Evolutionary conservation across 2,329 filamentous ascomycete species (phyloP).

Genomic region (Diaporthe helianthi): DNA sequence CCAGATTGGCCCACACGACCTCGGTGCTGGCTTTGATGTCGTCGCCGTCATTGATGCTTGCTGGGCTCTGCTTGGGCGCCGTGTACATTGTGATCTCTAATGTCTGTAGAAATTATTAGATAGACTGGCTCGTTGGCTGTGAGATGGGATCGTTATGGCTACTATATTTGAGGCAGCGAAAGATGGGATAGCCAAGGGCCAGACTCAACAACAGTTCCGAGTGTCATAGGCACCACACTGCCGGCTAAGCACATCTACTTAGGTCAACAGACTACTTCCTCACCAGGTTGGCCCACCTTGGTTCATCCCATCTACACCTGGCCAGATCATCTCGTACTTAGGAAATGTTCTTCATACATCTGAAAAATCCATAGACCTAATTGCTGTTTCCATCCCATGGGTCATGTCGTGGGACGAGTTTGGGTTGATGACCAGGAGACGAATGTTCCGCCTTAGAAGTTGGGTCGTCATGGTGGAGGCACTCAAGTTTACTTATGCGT

Average conservation of each 20-base stretch:
- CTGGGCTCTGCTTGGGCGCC: constrained; percentile 65
- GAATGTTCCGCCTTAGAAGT: constrained; percentile 45
- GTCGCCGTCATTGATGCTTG: constrained; percentile 78
- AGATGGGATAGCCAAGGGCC: not conserved
- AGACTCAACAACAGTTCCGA: not conserved
- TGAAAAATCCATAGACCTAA: constrained; percentile 51
- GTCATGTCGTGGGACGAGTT: constrained; percentile 81
- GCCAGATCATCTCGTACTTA: not conserved
- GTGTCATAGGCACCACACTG: not conserved
- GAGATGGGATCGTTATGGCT: not conserved
- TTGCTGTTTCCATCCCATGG: constrained; percentile 61
- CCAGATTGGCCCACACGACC: constrained; percentile 65
- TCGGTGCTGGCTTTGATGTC: constrained; percentile 71
- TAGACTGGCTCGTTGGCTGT: not conserved
- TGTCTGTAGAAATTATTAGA: constrained; percentile 44
- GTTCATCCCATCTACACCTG: not conserved
- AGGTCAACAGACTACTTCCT: not conserved
- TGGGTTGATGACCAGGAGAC: constrained; percentile 77
- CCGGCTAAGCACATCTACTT: not conserved
- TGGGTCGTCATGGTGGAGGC: constrained; percentile 40
- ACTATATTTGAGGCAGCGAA: not conserved
- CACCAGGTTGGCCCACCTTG: not conserved
- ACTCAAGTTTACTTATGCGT: not conserved
- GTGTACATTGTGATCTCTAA: constrained; percentile 69
- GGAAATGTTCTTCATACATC: constrained; percentile 42